Evolutionary conservation across 75 land plant species (phyloP), one percentile per base, ranked within the genome.

Genomic region (Pinus taeda): DNA sequence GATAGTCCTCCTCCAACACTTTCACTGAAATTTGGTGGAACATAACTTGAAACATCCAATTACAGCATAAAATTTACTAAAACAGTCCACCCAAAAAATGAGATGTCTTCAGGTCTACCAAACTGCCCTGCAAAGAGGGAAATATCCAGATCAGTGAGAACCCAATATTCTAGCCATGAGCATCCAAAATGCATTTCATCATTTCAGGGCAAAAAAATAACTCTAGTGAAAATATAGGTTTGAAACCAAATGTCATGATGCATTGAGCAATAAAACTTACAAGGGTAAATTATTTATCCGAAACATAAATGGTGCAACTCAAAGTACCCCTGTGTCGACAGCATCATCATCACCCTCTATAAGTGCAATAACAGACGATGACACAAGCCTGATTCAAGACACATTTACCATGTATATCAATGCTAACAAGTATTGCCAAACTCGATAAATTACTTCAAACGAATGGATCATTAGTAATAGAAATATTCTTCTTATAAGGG

Each of bases 281-380:
- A 39, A 3, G 9, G 53, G 71, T 67, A 21, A 67, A 67, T 39
- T 20, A 39, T 14, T 42, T 30, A n/a, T 20, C 9, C 20, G 7
- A 33, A 42, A 17, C n/a, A 69, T 8, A 49, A 49, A 7, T 20
- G 12, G 33, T 69, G 45, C 11, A 18, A 6, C 18, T 69, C 53
- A 69, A 69, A 42, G 42, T 9, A 42, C 11, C 53, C 71, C 71
- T n/a, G 20, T 36, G 42, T 69, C 53, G 22, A 69, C 37, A 42
- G 14, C 11, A 1, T n/a, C 71, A 39, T 69, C 71, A 3, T 69
- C 71, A 0, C 53, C 71, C 71, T 69, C 71, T 69, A 69, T 20
- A 69, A 69, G 71, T 42, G 71, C 71, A 69, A 69, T 69, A 39
- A 69, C 71, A 69, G 71, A 42, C 11, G 71, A 37, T 69, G 71